Percentiles rank a stretch among this genome's conserved stretches.
Evolutionary conservation across 352 stramenopile genomes (phyloP).

Genomic region (Halophytophthora polymorphica): DNA sequence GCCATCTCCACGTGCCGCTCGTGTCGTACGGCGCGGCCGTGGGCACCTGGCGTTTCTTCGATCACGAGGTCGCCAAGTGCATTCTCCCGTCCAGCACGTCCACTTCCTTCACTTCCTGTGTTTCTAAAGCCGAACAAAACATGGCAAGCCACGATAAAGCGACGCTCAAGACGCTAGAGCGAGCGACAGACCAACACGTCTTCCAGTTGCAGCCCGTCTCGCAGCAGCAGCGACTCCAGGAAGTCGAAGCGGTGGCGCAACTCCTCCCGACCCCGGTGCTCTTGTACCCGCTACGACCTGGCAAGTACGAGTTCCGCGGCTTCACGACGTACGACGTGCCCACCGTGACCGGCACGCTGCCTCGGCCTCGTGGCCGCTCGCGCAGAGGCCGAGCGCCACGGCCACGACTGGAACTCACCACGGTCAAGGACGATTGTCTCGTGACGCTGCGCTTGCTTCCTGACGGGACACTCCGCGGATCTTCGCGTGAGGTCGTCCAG

Average conservation of each 20-base stretch:
- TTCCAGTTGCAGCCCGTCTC: constrained; percentile 30
- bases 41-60: constrained; percentile 26
- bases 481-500: constrained; percentile 55
- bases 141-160: neutral
- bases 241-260: constrained; percentile 10
- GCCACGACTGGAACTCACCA: constrained; percentile 9
- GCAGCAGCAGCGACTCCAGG: constrained; percentile 20
- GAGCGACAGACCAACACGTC: constrained; percentile 9
- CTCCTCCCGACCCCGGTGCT: constrained; percentile 19
- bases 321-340: constrained; percentile 46
- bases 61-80: neutral
- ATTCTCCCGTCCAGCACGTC: constrained; percentile 10
- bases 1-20: constrained; percentile 38
- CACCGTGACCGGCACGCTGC: constrained; percentile 1
- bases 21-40: constrained; percentile 16
- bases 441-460: constrained; percentile 59
- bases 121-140: constrained; percentile 14
- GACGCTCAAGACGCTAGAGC: neutral
- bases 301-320: constrained; percentile 61
- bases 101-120: constrained; percentile 8
- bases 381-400: constrained; percentile 10
- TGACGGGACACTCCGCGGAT: constrained; percentile 48
- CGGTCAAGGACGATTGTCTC: constrained; percentile 52
- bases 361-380: neutral
- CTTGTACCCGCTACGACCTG: constrained; percentile 50